phyloP scores from a whole-genome alignment of 345 rosid species.

The Corchorus olitorius region DNA sequence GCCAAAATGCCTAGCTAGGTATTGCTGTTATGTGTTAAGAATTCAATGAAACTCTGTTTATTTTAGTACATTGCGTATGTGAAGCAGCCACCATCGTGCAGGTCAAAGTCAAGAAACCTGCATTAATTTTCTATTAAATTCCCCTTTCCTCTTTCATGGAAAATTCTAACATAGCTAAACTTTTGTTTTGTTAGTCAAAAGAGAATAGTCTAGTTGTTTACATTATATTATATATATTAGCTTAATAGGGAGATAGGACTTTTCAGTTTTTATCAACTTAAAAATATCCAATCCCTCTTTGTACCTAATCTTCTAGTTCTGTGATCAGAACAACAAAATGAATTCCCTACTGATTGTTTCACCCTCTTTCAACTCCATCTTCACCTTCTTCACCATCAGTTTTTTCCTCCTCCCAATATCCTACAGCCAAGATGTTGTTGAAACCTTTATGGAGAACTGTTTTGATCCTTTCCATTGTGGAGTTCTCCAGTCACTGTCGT shows the following conservation, averaged over 20 bases:
- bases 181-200: not conserved
- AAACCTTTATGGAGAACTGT: not conserved
- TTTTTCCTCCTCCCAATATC: constrained; percentile 4
- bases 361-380: not conserved
- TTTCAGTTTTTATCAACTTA: not conserved
- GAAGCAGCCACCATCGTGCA: not conserved
- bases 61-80: not conserved
- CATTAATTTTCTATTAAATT: not conserved
- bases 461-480: not conserved
- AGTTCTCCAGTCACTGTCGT: not conserved
- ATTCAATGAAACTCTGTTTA: not conserved
- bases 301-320: not conserved
- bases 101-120: not conserved
- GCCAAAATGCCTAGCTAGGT: too few species aligned
- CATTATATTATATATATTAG: not conserved
- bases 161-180: not conserved
- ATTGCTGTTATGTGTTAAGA: not conserved
- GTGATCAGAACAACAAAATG: not conserved
- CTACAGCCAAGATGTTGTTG: not conserved
- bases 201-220: not conserved
- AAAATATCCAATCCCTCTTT: not conserved
- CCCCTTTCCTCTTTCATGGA: not conserved
- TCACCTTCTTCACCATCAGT: not conserved
- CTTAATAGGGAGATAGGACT: not conserved
- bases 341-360: too few species aligned